Base-by-base conservation (phyloP, 2,329 filamentous ascomycete species). In the Fusarium circinatum region DNA sequence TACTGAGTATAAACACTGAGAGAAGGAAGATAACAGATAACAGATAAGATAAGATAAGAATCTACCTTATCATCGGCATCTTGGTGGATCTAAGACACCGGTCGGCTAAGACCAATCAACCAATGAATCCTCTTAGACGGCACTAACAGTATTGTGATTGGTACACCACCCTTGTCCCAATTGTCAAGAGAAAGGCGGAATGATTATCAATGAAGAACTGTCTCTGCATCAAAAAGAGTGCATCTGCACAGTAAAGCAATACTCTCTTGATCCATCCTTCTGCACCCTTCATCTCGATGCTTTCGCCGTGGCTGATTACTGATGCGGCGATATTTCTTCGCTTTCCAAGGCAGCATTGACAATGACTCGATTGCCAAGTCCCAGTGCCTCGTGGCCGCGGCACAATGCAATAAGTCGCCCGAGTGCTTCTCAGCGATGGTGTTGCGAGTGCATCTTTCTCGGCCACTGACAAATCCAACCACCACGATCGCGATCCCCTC, bases 121-220 rank as follows among this genome's bases (percentile, higher is more conserved):
- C 20, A 54, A 54, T 39, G 0, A 11, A 13, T 7, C 4, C 4
- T 17, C 1, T 11, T n/a, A 0, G 8, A 18, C 1, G 0, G 10
- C 20, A 55, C 51, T 55, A 55, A 28, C 51, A 55, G 28, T 28
- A 41, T 39, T 55, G 2, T 28, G 11, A 55, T 55, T 55, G 34
- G 51, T 6, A 8, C 8, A 41, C 2, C 8, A n/a, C 24, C 51
- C 51, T n/a, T n/a, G 51, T 54, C 18, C 5, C 5, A n/a, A 6
- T 10, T 55, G 34, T 55, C 51, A 41, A 41, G 11, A n/a, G 24
- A 55, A 52, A 41, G 34, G 51, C 34, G 51, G 51, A 55, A 41
- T 7, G 20, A 41, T 41, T 18, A 11, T 18, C 3, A 55, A 28
- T 8, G 34, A 28, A 17, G 20, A 39, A 2, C 14, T 10, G 34